Evolutionary conservation across 768 basidiomycete species (phyloP), one percentile per base, ranked within the genome.

Genomic region (Pleurotus pulmonarius): DNA sequence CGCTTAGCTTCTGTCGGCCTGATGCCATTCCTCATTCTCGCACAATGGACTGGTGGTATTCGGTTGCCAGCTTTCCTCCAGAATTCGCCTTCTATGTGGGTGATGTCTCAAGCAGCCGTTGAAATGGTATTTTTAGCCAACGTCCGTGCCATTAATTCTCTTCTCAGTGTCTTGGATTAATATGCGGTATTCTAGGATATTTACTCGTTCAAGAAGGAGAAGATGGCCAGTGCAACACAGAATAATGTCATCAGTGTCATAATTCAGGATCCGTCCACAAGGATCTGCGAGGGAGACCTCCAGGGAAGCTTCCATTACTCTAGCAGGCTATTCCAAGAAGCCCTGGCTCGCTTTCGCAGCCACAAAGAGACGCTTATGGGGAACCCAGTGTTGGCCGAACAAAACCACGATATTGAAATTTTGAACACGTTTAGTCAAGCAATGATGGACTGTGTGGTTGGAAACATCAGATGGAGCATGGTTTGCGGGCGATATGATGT

Each of bases 391-490:
- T 52, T 16, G 12, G 25, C 24, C 8, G 13, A 26, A 7, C 5
- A 16, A 12, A n/a, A 38, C 9, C 18, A 52, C 13, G 9, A 3
- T 5, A 11, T 8, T 9, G 20, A 20, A 4, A 37, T n/a, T n/a
- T n/a, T 52, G 8, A 11, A 40, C 13, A n/a, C 12, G 8, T 41
- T 39, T 15, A 52, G n/a, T 12, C 49, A 40, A 52, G 49, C 49
- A 18, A 39, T 52, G 49, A 52, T 52, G 38, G 49, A 52, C 24
- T 52, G 49, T 37, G 37, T 40, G 11, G 38, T 52, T 20, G 49
- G 49, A 12, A 52, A 52, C 37, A 52, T 52, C 15, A 52, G 40
- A 22, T 52, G 49, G 49, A 52, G 49, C 18, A 52, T 52, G 49
- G 39, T 52, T n/a, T 52, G 49, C 24, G 16, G 20, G 15, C 34